Percentiles rank a stretch among this genome's conserved stretches.
These are phyloP conservation scores for Ceriops tagal DNA, from an alignment of 345 rosid species.

Conservation along the genomic window DNA sequence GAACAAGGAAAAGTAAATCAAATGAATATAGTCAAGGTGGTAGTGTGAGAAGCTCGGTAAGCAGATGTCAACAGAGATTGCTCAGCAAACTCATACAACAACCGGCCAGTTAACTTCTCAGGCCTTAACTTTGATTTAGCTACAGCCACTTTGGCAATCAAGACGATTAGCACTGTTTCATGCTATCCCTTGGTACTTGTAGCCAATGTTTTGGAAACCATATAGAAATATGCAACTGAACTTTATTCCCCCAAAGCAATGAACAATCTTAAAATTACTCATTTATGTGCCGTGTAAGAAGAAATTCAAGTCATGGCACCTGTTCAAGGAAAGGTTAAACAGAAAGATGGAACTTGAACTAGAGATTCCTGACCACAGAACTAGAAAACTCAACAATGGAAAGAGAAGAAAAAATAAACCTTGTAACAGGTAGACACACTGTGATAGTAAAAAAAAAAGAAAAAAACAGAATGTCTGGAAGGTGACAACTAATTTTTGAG, in stretches of 20 bases:
- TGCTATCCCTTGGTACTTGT: slow-evolving; percentile 70
- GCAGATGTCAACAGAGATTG: slow-evolving; percentile 59
- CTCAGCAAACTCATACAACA: slow-evolving; percentile 42
- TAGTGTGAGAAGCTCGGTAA: slow-evolving; percentile 80
- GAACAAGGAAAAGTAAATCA: background rate
- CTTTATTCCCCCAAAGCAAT: no score
- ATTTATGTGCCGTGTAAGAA: no score
- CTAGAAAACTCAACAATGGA: no score
- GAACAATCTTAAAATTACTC: no score
- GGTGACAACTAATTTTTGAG: slow-evolving; percentile 33
- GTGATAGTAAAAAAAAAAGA: slow-evolving; percentile 10
- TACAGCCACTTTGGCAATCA: slow-evolving; percentile 71
- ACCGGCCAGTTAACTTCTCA: slow-evolving; percentile 81
- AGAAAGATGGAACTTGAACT: no score
- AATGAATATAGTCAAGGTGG: background rate
- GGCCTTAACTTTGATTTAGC: slow-evolving; percentile 42
- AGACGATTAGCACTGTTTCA: slow-evolving; percentile 37
- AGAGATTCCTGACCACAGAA: no score
- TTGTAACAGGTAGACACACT: slow-evolving; percentile 39
- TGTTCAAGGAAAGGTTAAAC: no score
- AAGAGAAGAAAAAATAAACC: background rate
- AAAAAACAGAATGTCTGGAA: slow-evolving; percentile 43
- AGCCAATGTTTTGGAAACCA: slow-evolving; percentile 15
- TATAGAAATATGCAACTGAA: no score
- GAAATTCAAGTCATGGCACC: no score